phyloP scores from a whole-genome alignment of 176 grass and related monocot species.

The Oryza coarctata region DNA sequence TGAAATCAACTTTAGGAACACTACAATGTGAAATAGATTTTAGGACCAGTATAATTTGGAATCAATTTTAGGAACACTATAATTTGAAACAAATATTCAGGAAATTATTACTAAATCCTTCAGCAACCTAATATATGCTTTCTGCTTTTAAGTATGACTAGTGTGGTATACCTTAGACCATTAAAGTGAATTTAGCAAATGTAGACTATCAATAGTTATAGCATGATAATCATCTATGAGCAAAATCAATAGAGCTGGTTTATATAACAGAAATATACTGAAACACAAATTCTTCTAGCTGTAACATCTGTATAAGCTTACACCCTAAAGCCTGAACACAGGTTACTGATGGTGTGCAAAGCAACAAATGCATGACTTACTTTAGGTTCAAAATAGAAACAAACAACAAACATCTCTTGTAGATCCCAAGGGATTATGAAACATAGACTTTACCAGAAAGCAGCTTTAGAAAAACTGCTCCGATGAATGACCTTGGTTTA shows the following conservation, averaged over 20 bases:
- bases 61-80: conserved; percentile 20
- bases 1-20: conserved; percentile 22
- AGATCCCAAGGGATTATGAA: conserved; percentile 1
- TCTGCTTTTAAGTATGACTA: conserved; percentile 5
- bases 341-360: background rate
- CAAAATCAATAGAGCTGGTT: background rate
- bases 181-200: conserved; percentile 18
- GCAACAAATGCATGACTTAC: conserved; percentile 4
- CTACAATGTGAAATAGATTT: conserved; percentile 4
- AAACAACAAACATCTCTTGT: conserved; percentile 2
- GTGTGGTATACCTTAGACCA: conserved; percentile 9
- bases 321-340: conserved; percentile 13
- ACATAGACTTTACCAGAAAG: conserved; percentile 66
- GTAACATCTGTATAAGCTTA: conserved; percentile 12
- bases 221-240: background rate
- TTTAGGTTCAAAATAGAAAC: background rate
- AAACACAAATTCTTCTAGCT: background rate
- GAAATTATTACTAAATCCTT: background rate
- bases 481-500: conserved; percentile 86
- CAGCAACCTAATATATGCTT: background rate
- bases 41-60: conserved; percentile 4
- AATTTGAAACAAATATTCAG: conserved; percentile 9
- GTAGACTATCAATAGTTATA: background rate
- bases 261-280: background rate
- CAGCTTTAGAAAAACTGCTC: conserved; percentile 96